Conservation (phyloP, 169 alveolate genomes). For the Cryptosporidium sp. region DNA sequence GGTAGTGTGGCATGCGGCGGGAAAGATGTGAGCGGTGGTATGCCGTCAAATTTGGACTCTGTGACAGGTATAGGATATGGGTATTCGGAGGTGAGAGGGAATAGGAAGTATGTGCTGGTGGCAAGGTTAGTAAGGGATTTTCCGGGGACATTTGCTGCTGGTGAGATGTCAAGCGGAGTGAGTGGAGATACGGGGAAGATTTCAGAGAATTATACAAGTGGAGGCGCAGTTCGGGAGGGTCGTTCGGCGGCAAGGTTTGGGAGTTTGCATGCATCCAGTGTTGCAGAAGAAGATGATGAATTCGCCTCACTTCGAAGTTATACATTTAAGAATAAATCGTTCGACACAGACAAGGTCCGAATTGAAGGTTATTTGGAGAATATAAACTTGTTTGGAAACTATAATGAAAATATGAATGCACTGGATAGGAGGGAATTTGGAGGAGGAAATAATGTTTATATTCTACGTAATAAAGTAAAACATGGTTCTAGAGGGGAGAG, state of each 20-base stretch:
- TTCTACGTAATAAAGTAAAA: slow-evolving; percentile 19
- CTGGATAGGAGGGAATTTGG: background rate
- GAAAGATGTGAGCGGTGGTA: background rate
- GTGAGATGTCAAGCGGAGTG: background rate
- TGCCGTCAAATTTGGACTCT: background rate
- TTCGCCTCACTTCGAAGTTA: background rate
- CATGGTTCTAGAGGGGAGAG: background rate
- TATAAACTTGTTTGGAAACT: background rate
- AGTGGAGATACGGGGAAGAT: background rate
- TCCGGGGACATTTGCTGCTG: background rate
- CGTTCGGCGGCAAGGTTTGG: background rate
- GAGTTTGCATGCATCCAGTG: slow-evolving; percentile 5
- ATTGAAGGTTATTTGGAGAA: slow-evolving; percentile 57
- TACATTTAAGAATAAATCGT: slow-evolving; percentile 45
- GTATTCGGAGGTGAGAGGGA: slow-evolving; percentile 13
- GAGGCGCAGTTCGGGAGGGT: background rate
- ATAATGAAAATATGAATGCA: background rate
- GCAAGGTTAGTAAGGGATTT: slow-evolving; percentile 12
- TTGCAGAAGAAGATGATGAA: slow-evolving; percentile 17
- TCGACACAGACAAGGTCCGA: slow-evolving; percentile 40
- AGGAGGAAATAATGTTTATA: slow-evolving; percentile 14
- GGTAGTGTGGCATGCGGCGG: background rate
- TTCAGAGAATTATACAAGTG: slow-evolving; percentile 7
- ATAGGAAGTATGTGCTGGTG: slow-evolving; percentile 3
- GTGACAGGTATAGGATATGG: background rate